Percentiles rank a stretch among this genome's conserved stretches.
phyloP scores from a whole-genome alignment of 1,284 basidiomycete species.

The Pisolithus thermaeus region DNA sequence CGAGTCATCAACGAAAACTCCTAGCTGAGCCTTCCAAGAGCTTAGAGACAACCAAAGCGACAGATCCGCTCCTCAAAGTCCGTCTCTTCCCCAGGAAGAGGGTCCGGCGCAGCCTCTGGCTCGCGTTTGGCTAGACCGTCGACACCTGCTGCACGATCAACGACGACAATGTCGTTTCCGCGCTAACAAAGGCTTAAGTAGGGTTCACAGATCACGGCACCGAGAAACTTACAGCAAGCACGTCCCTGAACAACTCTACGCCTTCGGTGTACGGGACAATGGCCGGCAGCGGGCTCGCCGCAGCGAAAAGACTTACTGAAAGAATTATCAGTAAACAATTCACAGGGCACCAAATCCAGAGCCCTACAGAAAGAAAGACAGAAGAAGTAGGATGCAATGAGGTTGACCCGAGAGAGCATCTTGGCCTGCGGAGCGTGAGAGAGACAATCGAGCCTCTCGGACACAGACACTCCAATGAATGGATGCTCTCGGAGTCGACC shows the following conservation, averaged over 20 bases:
- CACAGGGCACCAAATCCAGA: background rate
- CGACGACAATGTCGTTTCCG: background rate
- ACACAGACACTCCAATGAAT: background rate
- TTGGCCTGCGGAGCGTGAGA: background rate
- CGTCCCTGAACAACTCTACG: slow-evolving; percentile 5
- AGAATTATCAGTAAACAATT: background rate
- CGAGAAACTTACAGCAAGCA: slow-evolving; percentile 5
- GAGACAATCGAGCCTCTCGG: background rate
- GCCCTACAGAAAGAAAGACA: slow-evolving; percentile 7
- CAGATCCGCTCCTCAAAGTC: slow-evolving; percentile 8
- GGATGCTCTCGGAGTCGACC: background rate
- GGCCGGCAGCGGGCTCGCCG: slow-evolving; percentile 5
- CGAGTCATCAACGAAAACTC: background rate
- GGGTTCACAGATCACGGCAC: background rate
- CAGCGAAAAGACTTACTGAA: slow-evolving; percentile 2
- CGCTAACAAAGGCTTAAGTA: slow-evolving; percentile 1
- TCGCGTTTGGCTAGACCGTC: background rate
- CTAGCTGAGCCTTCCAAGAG: background rate
- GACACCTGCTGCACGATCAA: background rate
- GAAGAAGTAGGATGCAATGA: slow-evolving; percentile 1
- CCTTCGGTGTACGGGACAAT: slow-evolving; percentile 5
- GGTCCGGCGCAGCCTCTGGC: background rate
- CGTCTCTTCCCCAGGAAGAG: background rate
- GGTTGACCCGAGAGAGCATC: slow-evolving; percentile 3
- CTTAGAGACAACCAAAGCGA: slow-evolving; percentile 9